Percentiles rank a stretch among this genome's conserved stretches.
These are phyloP conservation scores for Syzygium syzygioides DNA, from an alignment of 441 rosid genomes.

Conservation along the genomic window DNA sequence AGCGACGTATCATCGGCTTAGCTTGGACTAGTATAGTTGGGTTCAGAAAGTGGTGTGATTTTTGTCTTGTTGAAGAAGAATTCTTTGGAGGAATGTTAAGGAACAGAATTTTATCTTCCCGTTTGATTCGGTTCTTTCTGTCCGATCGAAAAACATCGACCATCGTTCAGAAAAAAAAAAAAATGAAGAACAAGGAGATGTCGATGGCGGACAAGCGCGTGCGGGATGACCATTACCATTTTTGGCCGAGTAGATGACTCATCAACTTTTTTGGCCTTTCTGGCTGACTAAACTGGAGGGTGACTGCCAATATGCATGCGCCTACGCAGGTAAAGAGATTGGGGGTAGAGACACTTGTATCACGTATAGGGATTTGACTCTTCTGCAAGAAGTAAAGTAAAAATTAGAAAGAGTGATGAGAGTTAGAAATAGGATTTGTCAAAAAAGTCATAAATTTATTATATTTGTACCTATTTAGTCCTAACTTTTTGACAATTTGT, in stretches of 20 bases:
- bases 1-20: background rate
- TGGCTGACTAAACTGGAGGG: background rate
- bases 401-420: rapidly evolving
- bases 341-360: no score
- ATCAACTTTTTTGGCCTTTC: background rate
- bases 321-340: no score
- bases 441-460: background rate
- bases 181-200: background rate
- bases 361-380: no score
- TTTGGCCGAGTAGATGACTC: background rate
- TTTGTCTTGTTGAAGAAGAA: background rate
- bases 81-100: background rate
- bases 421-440: no score
- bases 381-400: rapidly evolving
- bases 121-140: background rate
- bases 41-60: background rate
- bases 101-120: background rate
- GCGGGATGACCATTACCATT: background rate
- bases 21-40: background rate
- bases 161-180: no score
- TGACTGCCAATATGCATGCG: background rate
- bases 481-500: rapidly evolving
- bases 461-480: background rate
- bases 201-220: background rate
- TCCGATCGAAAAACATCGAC: background rate